Conservation (phyloP, 2,329 filamentous ascomycete species). For the Pyrenophora seminiperda region DNA sequence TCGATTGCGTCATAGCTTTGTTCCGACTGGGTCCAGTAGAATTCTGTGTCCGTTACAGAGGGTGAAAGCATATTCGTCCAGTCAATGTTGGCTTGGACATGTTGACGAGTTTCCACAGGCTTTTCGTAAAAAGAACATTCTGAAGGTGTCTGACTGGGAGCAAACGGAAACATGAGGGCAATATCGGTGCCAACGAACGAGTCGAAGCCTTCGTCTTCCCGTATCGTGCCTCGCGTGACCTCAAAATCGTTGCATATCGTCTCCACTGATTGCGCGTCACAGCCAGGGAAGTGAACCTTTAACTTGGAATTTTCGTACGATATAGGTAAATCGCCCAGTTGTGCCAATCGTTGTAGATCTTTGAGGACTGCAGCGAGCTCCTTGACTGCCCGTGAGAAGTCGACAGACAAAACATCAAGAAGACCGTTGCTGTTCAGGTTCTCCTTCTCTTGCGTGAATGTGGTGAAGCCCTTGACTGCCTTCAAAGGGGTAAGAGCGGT, state of each 20-base stretch:
- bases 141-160: slow-evolving; percentile 63
- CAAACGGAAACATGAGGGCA: slow-evolving; percentile 85
- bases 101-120: slow-evolving; percentile 44
- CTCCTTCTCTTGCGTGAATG: slow-evolving; percentile 50
- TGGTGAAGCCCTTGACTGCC: slow-evolving; percentile 60
- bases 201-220: slow-evolving; percentile 79
- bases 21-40: slow-evolving; percentile 49
- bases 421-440: slow-evolving; percentile 83
- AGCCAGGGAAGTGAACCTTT: slow-evolving; percentile 87
- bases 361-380: slow-evolving; percentile 79
- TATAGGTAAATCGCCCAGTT: slow-evolving; percentile 82
- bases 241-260: slow-evolving; percentile 83
- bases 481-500: slow-evolving; percentile 80
- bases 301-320: slow-evolving; percentile 71
- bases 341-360: slow-evolving; percentile 77
- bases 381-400: slow-evolving; percentile 85
- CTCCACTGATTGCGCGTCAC: slow-evolving; percentile 82
- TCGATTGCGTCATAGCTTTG: slow-evolving; percentile 48
- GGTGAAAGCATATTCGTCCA: slow-evolving; percentile 64
- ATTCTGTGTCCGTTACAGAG: slow-evolving; percentile 38
- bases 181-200: slow-evolving; percentile 69
- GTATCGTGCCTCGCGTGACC: slow-evolving; percentile 77
- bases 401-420: slow-evolving; percentile 80
- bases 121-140: slow-evolving; percentile 55
- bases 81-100: slow-evolving; percentile 53